Conservation (phyloP, 2,329 filamentous ascomycete genomes). For the Pseudogymnoascus sp. region DNA sequence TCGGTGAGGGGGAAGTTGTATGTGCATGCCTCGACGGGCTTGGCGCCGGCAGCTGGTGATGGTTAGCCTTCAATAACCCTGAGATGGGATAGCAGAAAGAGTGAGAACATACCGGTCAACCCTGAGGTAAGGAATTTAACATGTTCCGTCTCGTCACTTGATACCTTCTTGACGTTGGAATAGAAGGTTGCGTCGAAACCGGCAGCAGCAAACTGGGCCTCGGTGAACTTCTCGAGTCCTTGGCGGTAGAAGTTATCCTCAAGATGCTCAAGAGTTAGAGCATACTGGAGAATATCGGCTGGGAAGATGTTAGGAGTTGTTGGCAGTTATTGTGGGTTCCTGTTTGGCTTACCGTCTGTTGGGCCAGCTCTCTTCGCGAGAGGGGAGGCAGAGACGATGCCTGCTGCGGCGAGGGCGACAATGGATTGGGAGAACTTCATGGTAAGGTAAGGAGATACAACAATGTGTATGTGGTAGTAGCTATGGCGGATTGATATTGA, state of each 20-base stretch:
- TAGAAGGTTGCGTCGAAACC: constrained; percentile 48
- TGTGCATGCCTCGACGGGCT: constrained; percentile 45
- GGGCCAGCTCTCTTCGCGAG: constrained; percentile 16
- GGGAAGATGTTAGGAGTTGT: not conserved
- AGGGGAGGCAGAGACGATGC: constrained; percentile 17
- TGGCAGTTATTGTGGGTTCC: too few species aligned
- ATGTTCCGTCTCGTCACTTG: constrained; percentile 48
- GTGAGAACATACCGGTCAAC: constrained; percentile 22
- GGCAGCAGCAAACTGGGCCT: constrained; percentile 44
- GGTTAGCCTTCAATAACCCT: not conserved
- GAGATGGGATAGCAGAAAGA: too few species aligned
- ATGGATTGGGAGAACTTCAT: constrained; percentile 21
- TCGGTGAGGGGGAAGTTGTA: constrained; percentile 49
- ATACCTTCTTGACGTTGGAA: constrained; percentile 48
- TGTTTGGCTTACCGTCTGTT: constrained; percentile 13
- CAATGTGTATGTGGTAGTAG: not conserved
- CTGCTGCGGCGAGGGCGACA: constrained; percentile 17
- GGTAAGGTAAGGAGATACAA: not conserved
- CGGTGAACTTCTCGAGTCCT: constrained; percentile 50
- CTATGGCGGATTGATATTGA: not conserved
- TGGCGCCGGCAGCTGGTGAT: constrained; percentile 36
- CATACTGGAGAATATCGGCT: constrained; percentile 38
- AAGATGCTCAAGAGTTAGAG: constrained; percentile 46
- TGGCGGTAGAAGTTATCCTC: constrained; percentile 57
- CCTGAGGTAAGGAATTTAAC: constrained; percentile 47